phyloP scores from a whole-genome alignment of 2,329 filamentous ascomycete genomes.

The Pestalotiopsis sp. region DNA sequence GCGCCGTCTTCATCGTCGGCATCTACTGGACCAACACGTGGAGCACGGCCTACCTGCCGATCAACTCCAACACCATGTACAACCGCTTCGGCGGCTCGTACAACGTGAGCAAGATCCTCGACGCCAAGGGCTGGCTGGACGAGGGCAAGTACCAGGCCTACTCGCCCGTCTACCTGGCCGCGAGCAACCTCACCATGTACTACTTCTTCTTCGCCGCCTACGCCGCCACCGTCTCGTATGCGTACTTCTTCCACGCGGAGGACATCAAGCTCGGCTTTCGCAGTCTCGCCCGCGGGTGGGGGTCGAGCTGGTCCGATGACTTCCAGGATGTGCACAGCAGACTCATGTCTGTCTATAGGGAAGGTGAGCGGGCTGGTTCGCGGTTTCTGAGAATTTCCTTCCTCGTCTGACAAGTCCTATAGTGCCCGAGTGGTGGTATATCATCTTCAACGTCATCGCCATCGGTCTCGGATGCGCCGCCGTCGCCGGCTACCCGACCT shows the following conservation, averaged over 20 bases:
- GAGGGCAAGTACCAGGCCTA: constrained; percentile 23
- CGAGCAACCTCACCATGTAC: background rate
- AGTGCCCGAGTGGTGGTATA: constrained; percentile 9
- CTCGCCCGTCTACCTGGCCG: background rate
- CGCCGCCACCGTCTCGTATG: constrained; percentile 7
- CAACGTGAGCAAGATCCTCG: background rate
- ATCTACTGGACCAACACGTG: constrained; percentile 17
- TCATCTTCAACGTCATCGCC: background rate
- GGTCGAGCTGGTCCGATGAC: background rate
- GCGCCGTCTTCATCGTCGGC: constrained; percentile 19
- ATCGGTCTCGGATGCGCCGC: background rate
- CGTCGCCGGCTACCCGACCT: background rate
- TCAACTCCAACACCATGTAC: constrained; percentile 2
- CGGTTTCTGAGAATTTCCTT: too few relatives aligned
- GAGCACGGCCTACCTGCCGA: constrained; percentile 34
- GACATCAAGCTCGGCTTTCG: background rate
- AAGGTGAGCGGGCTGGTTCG: too few relatives aligned
- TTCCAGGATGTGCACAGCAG: background rate
- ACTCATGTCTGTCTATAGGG: constrained; percentile 1
- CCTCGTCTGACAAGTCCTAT: too few relatives aligned
- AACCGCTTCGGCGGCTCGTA: background rate
- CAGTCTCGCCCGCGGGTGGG: background rate
- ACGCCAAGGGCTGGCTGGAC: constrained; percentile 5
- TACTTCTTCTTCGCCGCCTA: constrained; percentile 5
- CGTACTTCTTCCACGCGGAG: background rate